Conservation (phyloP, 805 yeast species). For the Saturnispora bothae region DNA sequence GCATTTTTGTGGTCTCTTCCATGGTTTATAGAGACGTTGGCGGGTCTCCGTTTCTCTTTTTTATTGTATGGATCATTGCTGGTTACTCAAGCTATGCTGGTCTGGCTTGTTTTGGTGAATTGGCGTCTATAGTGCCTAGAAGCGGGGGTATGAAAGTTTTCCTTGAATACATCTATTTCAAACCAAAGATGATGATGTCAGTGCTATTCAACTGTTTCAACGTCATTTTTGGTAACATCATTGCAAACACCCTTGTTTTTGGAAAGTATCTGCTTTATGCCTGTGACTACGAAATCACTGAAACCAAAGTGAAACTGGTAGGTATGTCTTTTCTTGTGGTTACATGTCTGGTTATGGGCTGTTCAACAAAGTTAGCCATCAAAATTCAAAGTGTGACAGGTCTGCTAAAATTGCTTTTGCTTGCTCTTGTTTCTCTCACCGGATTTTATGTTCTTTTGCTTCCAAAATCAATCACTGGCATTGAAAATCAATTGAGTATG, state of each 20-base stretch:
- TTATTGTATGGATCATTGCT: slow-evolving; percentile 53
- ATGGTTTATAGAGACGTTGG: slow-evolving; percentile 59
- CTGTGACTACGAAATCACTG: slow-evolving; percentile 28
- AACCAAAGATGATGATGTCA: slow-evolving; percentile 44
- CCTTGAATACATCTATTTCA: slow-evolving; percentile 53
- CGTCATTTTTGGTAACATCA: slow-evolving; percentile 39
- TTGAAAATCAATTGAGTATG: slow-evolving; percentile 32
- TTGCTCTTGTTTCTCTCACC: slow-evolving; percentile 43
- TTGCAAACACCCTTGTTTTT: slow-evolving; percentile 42
- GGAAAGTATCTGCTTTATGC: slow-evolving; percentile 43
- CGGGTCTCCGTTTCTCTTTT: slow-evolving; percentile 51
- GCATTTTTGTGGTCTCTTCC: slow-evolving; percentile 65
- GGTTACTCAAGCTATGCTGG: slow-evolving; percentile 59
- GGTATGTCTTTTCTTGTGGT: slow-evolving; percentile 32
- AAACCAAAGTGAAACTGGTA: slow-evolving; percentile 30
- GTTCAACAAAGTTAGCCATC: slow-evolving; percentile 51
- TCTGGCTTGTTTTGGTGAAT: slow-evolving; percentile 51
- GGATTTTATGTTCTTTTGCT: slow-evolving; percentile 47
- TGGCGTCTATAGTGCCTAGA: slow-evolving; percentile 61
- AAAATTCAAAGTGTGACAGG: slow-evolving; percentile 55
- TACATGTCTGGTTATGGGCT: slow-evolving; percentile 39
- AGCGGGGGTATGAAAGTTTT: slow-evolving; percentile 73
- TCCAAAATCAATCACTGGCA: slow-evolving; percentile 36
- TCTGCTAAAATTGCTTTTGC: slow-evolving; percentile 43
- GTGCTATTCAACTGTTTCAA: slow-evolving; percentile 39